Evolutionary conservation across 2,329 filamentous ascomycete species (phyloP), one percentile per base, ranked within the genome.

Genomic region (Claviceps quebecensis): DNA sequence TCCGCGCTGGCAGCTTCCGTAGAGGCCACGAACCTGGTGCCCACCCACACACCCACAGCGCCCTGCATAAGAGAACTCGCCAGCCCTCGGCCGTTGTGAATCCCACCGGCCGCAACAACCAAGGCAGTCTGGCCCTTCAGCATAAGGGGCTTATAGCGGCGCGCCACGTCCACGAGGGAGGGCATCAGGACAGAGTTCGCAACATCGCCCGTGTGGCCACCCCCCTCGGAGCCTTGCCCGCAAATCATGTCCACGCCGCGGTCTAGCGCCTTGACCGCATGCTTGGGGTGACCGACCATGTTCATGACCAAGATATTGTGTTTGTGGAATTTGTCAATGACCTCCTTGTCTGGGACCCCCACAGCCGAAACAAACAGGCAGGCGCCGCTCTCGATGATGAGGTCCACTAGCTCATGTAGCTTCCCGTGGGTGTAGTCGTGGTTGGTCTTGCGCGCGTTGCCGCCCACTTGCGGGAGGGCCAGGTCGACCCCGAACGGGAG

Each of bases 371-470:
- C 88, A 63, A 97, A 96, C 47, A 96, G 70, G 63, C 75, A 80
- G 7, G 91, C 87, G n/a, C 87, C 85, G 58, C 86, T 85, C 59
- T 83, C 80, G 59, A 96, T 87, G 3, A 84, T 87, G 44, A 96
- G 87, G 59, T 88, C 84, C 57, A 96, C 85, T 37, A 96, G 75
- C 66, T 94, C 84, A 64, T 94, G 86, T 16, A 96, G 78, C 66
- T 88, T 85, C 43, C 91, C 91, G 58, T 85, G 77, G 1, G 91
- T 96, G 72, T 97, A 97, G 68, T 96, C 91, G 69, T 95, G 87
- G 70, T 96, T 97, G 3, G 91, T 96, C 67, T 86, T 86, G 57
- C 91, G 81, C 6, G 91, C 91, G 37, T 70, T 74, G 41, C 85
- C 88, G 52, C 91, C 91, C 51, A 96, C 75, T 69, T 96, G 89